Percentiles rank a stretch among this genome's conserved stretches.
Evolutionary conservation across 352 stramenopile species (phyloP).

Genomic region (Phytophthora fragariaefolia): DNA sequence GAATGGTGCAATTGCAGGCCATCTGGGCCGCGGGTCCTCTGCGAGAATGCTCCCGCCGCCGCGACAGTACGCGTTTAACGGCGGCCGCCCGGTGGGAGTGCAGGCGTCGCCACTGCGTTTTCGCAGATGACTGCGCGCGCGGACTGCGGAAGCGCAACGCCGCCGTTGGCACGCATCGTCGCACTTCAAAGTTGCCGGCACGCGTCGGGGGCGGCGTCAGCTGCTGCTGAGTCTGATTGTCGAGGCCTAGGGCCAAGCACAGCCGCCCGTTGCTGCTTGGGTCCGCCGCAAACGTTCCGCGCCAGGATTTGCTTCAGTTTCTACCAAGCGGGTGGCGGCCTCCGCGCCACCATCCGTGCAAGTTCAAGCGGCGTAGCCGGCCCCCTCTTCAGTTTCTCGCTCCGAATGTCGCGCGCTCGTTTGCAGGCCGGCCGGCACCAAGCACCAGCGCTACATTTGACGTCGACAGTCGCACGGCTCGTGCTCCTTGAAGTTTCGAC

Average conservation of each 20-base stretch:
- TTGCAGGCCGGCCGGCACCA: conserved; percentile 24
- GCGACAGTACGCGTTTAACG: conserved; percentile 26
- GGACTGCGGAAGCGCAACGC: conserved; percentile 37
- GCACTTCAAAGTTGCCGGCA: conserved; percentile 16
- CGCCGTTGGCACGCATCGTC: not conserved
- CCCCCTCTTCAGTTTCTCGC: conserved; percentile 17
- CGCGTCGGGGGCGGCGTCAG: conserved; percentile 5
- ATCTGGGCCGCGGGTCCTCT: conserved; percentile 5
- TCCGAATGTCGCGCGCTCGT: conserved; percentile 31
- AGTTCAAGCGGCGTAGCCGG: conserved; percentile 14
- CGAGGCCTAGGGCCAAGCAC: not conserved
- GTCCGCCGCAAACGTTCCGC: conserved; percentile 2
- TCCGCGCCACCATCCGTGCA: conserved; percentile 8
- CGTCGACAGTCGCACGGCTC: conserved; percentile 19
- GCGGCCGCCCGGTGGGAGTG: conserved; percentile 1
- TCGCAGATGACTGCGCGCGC: conserved; percentile 31
- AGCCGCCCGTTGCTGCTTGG: conserved; percentile 18
- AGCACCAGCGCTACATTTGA: conserved; percentile 20
- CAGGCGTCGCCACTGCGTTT: conserved; percentile 33
- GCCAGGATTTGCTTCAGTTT: conserved; percentile 34
- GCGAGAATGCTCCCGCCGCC: conserved; percentile 5
- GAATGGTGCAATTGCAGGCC: not conserved
- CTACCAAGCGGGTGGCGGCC: not conserved
- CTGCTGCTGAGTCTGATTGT: conserved; percentile 12
- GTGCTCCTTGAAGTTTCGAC: conserved; percentile 30